Base-by-base conservation (phyloP, 768 basidiomycete species). In the Boletales sp. region DNA sequence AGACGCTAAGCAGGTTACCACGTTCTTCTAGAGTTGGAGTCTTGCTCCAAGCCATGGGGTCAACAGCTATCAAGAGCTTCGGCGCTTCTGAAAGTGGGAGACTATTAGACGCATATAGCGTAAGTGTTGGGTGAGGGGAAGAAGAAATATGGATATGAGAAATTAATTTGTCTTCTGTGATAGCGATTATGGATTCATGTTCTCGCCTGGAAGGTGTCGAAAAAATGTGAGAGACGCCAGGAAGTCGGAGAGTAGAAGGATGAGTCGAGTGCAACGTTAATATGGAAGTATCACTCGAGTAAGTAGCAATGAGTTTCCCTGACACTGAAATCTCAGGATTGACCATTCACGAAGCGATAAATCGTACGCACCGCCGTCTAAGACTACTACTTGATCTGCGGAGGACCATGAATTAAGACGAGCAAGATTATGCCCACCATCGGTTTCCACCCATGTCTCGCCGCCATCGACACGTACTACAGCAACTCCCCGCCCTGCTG, bases 11-110 rank as follows among this genome's bases (percentile, higher is more conserved):
- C 10, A 97, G 68, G 35, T 85, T 82, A 60, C 94, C 92, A 54
- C 80, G 83, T 45, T 76, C 76, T 29, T 69, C 71, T 72, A 76
- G 75, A 35, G 71, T 61, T 7, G 70, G 64, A 18, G 69, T 66
- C 48, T 69, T 65, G 45, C 81, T 80, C 90, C 90, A 90, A 9
- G 83, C 84, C 90, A 91, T 93, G 0, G 90, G 90, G 63, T 93
- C 90, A 8, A 93, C 88, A 13, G 87, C 86, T 24, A 90, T 62
- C 24, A 93, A 83, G 51, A 82, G 72, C 45, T 72, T 69, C 11
- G 72, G 70, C 13, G 74, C 71, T 43, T 65, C 64, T 1, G 72
- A 50, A 10, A 85, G 69, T 0, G 87, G 86, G 4, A 90, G 72
- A 32, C 62, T 65, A 27, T 73, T 74, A 42, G 75, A 73, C 13